Evolutionary conservation across 805 yeast genomes (phyloP).

Genomic region (Blastobotrys muscicola): DNA sequence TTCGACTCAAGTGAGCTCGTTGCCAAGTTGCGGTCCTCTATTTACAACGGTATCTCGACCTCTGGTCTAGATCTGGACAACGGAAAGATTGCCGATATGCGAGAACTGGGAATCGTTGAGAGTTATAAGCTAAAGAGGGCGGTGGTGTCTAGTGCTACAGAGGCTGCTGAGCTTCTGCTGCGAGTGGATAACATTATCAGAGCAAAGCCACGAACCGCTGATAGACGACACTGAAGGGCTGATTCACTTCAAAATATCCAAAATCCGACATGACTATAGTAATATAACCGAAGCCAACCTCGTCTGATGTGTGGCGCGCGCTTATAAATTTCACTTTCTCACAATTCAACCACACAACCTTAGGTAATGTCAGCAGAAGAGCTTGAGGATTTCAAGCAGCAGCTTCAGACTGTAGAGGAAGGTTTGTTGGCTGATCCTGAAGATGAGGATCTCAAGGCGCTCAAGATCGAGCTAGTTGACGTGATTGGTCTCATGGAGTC

Average conservation of each 20-base stretch:
- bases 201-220: constrained; percentile 96
- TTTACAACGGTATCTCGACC: constrained; percentile 85
- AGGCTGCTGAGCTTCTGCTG: constrained; percentile 91
- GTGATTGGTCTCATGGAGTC: constrained; percentile 20
- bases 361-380: constrained; percentile 18
- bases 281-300: background rate
- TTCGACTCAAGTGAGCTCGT: constrained; percentile 89
- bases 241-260: background rate
- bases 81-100: constrained; percentile 87
- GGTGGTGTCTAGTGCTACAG: constrained; percentile 92
- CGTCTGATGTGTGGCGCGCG: background rate
- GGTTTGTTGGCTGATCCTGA: constrained; percentile 21
- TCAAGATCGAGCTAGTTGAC: constrained; percentile 24
- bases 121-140: constrained; percentile 86
- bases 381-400: constrained; percentile 25
- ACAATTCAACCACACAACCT: background rate
- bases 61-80: constrained; percentile 82
- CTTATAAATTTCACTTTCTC: background rate
- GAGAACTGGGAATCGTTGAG: constrained; percentile 88
- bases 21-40: constrained; percentile 78
- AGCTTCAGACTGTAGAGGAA: constrained; percentile 24
- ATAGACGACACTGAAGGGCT: constrained; percentile 34
- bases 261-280: background rate
- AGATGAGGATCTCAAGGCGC: constrained; percentile 19
- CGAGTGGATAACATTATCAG: constrained; percentile 95